Evolutionary conservation across 306 rosid species (phyloP), one percentile per base, ranked within the genome.

Genomic region (Boehmeria nivea): DNA sequence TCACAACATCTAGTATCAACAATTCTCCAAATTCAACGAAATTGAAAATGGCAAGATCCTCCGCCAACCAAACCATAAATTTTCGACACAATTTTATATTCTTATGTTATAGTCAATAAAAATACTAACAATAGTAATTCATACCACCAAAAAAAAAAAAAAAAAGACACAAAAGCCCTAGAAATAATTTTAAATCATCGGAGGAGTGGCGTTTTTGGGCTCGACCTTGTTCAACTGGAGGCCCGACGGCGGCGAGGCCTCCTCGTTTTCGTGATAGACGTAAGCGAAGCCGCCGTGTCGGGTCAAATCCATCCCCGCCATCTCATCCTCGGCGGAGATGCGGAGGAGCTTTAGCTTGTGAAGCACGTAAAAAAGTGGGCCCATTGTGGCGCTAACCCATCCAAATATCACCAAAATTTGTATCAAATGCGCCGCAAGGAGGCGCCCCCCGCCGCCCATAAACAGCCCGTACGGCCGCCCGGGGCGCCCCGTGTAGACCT

Each of bases 251-350:
- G 33, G 36, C 0, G 64, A 15, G 0, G 75, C 86, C 9, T 74
- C 84, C 3, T 83, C 88, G 0, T 72, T 88, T 0, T 75, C 85
- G 7, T 67, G 73, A 56, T 81, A 82, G 0, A 62, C 81, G 54
- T 90, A 90, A 1, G 98, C 98, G 42, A 84, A 83, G 4, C 98
- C 98, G 2, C 98, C 98, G 14, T 90, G 98, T 1, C 98, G 88
- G 71, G 98, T 90, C 71, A 86, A 9, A 70, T 90, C 98, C 98
- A 90, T 86, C 24, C 98, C 98, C 51, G 90, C 88, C 64, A 84
- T 78, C 26, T 90, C 95, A 21, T 90, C 98, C 50, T 84, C 95
- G 0, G 67, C 14, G 0, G 98, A 86, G 42, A 90, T 86, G 59
- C 98, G 63, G 27, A 90, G 53, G 25, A 90, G 64, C 3, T 82